phyloP scores from a whole-genome alignment of 192 early-diverging fungal genomes.

The Entomortierella beljakovae region DNA sequence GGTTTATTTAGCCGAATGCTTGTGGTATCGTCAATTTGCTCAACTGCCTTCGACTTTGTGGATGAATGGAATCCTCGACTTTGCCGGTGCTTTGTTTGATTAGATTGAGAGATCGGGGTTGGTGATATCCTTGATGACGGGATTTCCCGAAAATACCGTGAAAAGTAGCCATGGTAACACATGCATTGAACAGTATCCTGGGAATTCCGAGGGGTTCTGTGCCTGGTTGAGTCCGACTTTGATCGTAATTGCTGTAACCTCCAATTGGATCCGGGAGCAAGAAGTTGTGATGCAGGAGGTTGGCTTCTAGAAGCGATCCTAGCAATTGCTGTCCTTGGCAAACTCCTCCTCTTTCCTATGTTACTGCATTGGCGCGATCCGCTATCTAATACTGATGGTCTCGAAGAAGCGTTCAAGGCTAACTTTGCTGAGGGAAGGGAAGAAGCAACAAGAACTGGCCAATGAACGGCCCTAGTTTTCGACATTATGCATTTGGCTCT shows the following conservation, averaged over 20 bases:
- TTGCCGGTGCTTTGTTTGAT: constrained; percentile 4
- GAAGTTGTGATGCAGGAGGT: too few relatives aligned
- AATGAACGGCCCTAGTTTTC: constrained; percentile 26
- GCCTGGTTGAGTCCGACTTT: not conserved
- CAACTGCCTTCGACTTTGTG: too few relatives aligned
- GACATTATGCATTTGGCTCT: constrained; percentile 36
- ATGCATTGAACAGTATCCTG: not conserved
- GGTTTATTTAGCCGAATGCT: too few relatives aligned
- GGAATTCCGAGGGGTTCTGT: not conserved
- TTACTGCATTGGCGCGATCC: constrained; percentile 6
- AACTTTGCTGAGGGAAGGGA: not conserved
- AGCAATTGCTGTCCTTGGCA: not conserved
- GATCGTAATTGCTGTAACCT: not conserved
- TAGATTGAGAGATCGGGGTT: not conserved
- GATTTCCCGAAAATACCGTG: not conserved
- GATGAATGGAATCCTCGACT: too few relatives aligned
- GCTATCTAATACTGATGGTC: not conserved
- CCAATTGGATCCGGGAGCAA: too few relatives aligned
- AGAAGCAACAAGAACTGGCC: constrained; percentile 23
- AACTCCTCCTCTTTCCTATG: not conserved
- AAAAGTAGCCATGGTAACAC: constrained; percentile 3
- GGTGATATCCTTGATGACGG: not conserved
- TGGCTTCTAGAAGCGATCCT: not conserved
- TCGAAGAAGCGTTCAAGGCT: not conserved
- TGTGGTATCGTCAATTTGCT: too few relatives aligned